Percentiles rank a stretch among this genome's conserved stretches.
Conservation (phyloP, 108 stramenopile genomes). For the Cyclotella baltica region DNA sequence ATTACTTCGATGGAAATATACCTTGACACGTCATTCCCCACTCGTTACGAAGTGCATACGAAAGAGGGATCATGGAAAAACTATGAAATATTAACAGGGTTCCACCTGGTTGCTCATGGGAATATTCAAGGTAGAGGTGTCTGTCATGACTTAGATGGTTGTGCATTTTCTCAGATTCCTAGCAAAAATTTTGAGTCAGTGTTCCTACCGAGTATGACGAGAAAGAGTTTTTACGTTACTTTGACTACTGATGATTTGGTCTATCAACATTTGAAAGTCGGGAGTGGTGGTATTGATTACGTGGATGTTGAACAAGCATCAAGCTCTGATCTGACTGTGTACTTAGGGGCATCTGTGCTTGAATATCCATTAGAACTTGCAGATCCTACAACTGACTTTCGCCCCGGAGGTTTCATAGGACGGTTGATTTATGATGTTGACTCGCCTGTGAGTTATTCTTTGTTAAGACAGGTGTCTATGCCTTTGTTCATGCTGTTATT, state of each 20-base stretch:
- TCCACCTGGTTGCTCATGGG: constrained; percentile 28
- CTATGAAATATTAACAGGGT: constrained; percentile 6
- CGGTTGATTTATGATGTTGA: constrained; percentile 13
- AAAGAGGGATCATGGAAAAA: constrained; percentile 30
- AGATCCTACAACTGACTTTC: constrained; percentile 27
- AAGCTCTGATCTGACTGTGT: constrained; percentile 27
- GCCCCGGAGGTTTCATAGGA: constrained; percentile 26
- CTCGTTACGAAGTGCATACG: constrained; percentile 26
- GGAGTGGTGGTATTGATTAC: background rate
- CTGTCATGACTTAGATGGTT: constrained; percentile 13
- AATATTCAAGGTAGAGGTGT: constrained; percentile 20
- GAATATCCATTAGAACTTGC: constrained; percentile 25
- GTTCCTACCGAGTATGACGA: background rate
- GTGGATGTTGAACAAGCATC: constrained; percentile 16
- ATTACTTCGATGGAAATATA: constrained; percentile 29
- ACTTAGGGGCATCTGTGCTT: constrained; percentile 21
- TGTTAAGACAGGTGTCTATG: background rate
- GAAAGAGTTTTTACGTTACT: constrained; percentile 28
- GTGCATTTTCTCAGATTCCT: constrained; percentile 24
- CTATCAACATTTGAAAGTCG: constrained; percentile 16
- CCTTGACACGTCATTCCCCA: constrained; percentile 27
- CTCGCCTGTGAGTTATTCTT: background rate
- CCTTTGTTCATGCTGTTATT: background rate
- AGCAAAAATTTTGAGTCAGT: constrained; percentile 16
- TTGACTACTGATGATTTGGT: constrained; percentile 25